Conservation (phyloP, 306 rosid species). For the Alnus glutinosa region DNA sequence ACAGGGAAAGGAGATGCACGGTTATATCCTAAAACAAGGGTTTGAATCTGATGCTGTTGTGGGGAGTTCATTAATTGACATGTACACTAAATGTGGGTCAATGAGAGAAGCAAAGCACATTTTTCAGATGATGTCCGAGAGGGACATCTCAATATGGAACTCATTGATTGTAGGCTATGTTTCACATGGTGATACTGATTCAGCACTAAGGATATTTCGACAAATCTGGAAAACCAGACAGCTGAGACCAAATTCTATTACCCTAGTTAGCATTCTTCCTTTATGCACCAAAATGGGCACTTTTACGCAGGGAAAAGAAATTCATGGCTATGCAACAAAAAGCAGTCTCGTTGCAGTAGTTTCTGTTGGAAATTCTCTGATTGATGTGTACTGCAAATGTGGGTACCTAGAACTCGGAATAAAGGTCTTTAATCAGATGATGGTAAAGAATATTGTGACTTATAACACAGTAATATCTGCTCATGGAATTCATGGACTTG, state of each 20-base stretch:
- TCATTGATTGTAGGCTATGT: constrained; percentile 46
- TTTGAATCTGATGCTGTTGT: constrained; percentile 35
- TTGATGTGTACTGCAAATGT: constrained; percentile 49
- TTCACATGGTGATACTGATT: constrained; percentile 33
- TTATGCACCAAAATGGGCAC: constrained; percentile 45
- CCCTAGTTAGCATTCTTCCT: constrained; percentile 47
- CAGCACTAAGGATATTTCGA: constrained; percentile 32
- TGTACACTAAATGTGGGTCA: constrained; percentile 49
- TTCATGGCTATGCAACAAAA: constrained; percentile 48
- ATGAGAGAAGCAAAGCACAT: constrained; percentile 38
- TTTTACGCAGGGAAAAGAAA: constrained; percentile 46
- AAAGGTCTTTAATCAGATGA: constrained; percentile 44
- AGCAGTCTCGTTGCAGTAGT: constrained; percentile 27
- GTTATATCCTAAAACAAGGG: constrained; percentile 36
- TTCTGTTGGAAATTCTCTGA: constrained; percentile 42
- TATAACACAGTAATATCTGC: constrained; percentile 49
- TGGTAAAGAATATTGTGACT: constrained; percentile 39
- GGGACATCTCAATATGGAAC: constrained; percentile 40
- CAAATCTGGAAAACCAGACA: constrained; percentile 31
- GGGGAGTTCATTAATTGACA: constrained; percentile 43
- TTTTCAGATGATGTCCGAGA: constrained; percentile 33
- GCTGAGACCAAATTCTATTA: constrained; percentile 45
- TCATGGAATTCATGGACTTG: constrained; percentile 47
- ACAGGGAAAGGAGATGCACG: constrained; percentile 45
- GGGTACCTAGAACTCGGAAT: constrained; percentile 43